phyloP scores from a whole-genome alignment of 768 basidiomycete species.

The Leccinum sublutescens region DNA sequence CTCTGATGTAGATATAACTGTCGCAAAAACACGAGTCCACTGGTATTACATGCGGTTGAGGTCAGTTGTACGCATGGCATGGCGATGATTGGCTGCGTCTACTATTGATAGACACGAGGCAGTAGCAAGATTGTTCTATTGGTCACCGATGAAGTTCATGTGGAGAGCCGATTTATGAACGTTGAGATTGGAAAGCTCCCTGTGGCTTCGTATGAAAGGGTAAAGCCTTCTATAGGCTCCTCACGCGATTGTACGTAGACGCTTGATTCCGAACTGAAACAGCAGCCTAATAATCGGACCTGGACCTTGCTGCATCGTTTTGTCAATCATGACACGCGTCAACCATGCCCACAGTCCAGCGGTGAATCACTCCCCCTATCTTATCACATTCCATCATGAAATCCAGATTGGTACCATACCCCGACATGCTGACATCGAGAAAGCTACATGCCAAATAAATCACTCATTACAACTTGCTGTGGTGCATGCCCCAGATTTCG shows the following conservation, averaged over 20 bases:
- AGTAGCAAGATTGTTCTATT: constrained; percentile 7
- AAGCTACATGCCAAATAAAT: constrained; percentile 17
- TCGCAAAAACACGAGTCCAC: constrained; percentile 11
- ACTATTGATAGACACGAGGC: constrained; percentile 27
- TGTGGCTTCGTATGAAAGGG: constrained; percentile 15
- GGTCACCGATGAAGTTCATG: not conserved
- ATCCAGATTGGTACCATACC: constrained; percentile 10
- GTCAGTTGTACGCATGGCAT: constrained; percentile 28
- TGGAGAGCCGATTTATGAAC: not conserved
- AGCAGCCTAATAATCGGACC: not conserved
- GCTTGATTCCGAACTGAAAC: constrained; percentile 11
- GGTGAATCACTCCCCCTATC: constrained; percentile 4
- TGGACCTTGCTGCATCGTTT: not conserved
- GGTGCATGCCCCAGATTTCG: not conserved
- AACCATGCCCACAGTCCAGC: constrained; percentile 16
- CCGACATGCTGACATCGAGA: constrained; percentile 7
- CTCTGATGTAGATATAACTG: constrained; percentile 30
- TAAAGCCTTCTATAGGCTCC: not conserved
- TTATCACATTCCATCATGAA: constrained; percentile 29
- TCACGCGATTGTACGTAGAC: constrained; percentile 18
- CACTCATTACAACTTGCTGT: constrained; percentile 1
- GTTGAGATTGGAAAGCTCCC: constrained; percentile 20
- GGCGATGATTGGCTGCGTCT: constrained; percentile 16
- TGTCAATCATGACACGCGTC: constrained; percentile 18
- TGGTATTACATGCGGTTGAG: constrained; percentile 28